phyloP scores from a whole-genome alignment of 768 basidiomycete genomes.

The Lactifluus echinatus region DNA sequence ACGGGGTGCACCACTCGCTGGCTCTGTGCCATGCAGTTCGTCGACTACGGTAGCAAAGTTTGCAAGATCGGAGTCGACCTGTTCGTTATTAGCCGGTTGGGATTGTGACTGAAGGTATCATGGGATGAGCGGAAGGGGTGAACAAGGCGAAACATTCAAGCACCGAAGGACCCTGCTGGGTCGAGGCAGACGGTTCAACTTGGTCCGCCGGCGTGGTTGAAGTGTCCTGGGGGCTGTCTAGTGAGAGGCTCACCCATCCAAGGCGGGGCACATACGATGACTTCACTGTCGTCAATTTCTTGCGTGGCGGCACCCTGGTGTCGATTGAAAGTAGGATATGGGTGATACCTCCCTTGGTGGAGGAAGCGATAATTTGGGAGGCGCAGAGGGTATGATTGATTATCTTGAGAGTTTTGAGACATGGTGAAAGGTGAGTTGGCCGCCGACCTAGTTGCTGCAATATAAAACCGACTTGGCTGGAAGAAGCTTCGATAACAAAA shows the following conservation, averaged over 20 bases:
- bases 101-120: background rate
- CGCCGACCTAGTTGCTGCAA: background rate
- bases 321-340: slow-evolving; percentile 17
- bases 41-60: slow-evolving; percentile 10
- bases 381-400: slow-evolving; percentile 16
- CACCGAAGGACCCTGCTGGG: background rate
- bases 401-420: slow-evolving; percentile 13
- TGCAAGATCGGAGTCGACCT: background rate
- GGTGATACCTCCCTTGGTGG: slow-evolving; percentile 17
- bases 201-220: background rate
- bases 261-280: background rate
- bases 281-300: slow-evolving; percentile 1
- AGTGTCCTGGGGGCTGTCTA: background rate
- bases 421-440: slow-evolving; percentile 1
- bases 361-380: slow-evolving; percentile 20
- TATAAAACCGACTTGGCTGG: background rate
- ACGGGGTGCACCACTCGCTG: background rate
- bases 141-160: background rate
- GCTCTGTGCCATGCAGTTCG: background rate
- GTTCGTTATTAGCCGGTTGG: background rate
- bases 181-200: background rate
- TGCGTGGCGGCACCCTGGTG: slow-evolving; percentile 1
- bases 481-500: slow-evolving; percentile 6
- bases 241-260: background rate
- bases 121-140: background rate